Conservation (phyloP, 305 asterid genomes). For the Solanum hybrid region DNA sequence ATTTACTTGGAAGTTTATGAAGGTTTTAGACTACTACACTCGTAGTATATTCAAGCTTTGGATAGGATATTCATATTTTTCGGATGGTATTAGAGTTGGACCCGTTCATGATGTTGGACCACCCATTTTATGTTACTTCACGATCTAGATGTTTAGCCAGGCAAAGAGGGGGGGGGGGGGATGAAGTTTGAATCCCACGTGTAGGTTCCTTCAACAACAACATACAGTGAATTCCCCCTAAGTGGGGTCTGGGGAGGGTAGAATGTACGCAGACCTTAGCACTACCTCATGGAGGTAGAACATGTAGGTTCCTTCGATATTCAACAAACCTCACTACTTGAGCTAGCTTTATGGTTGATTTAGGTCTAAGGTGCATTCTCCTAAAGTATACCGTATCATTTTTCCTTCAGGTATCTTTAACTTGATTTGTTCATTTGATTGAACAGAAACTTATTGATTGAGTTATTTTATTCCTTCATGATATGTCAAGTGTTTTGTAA, state of each 20-base stretch:
- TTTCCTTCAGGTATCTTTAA: neutral
- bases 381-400: neutral
- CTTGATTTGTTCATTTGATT: neutral
- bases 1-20: neutral
- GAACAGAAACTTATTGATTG: neutral
- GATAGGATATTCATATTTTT: neutral
- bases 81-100: neutral
- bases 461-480: neutral
- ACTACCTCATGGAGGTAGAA: neutral
- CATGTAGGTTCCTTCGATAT: neutral
- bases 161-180: too few relatives aligned
- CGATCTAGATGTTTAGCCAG: neutral
- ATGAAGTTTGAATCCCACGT: neutral
- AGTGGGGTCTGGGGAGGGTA: neutral
- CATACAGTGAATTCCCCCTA: neutral
- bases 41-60: neutral
- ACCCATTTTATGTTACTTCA: neutral
- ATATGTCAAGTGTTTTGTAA: neutral
- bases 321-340: neutral
- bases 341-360: neutral
- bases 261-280: neutral
- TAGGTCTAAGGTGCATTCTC: neutral
- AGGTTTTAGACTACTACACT: neutral
- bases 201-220: neutral
- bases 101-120: neutral